These are phyloP conservation scores for Sindora glabra DNA, from an alignment of 306 rosid species.

Conservation along the genomic window DNA sequence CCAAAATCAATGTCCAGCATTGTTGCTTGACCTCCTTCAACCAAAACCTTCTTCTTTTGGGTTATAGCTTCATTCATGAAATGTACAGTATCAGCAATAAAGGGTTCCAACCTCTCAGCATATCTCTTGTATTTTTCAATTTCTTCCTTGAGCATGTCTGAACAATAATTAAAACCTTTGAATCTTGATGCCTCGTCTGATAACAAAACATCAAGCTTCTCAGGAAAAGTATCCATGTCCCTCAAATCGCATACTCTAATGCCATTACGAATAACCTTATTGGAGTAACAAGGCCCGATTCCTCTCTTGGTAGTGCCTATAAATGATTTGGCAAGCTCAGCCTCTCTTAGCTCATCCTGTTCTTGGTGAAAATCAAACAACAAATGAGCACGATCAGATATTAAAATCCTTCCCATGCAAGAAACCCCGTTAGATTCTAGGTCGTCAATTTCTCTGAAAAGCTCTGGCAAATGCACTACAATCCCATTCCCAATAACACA, in stretches of 20 bases:
- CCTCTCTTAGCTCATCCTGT: conserved; percentile 88
- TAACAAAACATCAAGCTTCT: conserved; percentile 71
- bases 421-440: conserved; percentile 77
- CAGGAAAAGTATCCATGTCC: conserved; percentile 83
- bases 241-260: conserved; percentile 83
- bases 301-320: conserved; percentile 99
- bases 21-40: conserved; percentile 97
- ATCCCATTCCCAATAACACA: conserved; percentile 90
- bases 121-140: conserved; percentile 84
- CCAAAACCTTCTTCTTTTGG: conserved; percentile 73
- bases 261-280: conserved; percentile 82
- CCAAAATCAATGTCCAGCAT: conserved; percentile 98
- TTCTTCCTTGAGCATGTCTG: conserved; percentile 69
- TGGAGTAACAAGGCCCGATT: conserved; percentile 91
- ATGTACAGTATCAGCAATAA: conserved; percentile 71
- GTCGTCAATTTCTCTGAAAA: conserved; percentile 77
- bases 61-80: conserved; percentile 75
- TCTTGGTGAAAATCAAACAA: conserved; percentile 88
- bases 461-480: conserved; percentile 83
- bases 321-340: conserved; percentile 85
- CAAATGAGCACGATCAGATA: conserved; percentile 89
- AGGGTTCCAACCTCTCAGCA: conserved; percentile 92
- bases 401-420: conserved; percentile 82
- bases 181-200: conserved; percentile 75
- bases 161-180: conserved; percentile 61